Percentiles rank a stretch among this genome's conserved stretches.
These are phyloP conservation scores for Citeromyces hawaiiensis DNA, from an alignment of 1,139 yeast genomes.

Conservation along the genomic window DNA sequence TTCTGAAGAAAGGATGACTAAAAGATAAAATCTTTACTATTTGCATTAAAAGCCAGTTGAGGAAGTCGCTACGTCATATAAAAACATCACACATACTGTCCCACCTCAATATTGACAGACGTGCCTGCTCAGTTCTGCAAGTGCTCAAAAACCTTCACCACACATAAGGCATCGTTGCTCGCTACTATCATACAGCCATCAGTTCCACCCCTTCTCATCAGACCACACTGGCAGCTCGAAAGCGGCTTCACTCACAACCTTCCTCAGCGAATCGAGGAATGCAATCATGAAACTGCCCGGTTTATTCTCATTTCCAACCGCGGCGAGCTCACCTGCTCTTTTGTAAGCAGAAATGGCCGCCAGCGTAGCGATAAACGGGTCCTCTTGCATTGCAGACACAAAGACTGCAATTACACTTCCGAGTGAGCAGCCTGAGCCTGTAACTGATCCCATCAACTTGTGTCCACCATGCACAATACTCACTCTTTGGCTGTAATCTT, in stretches of 20 bases:
- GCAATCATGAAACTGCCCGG: conserved; percentile 39
- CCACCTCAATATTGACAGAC: too few species aligned
- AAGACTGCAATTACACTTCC: conserved; percentile 63
- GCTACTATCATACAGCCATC: background rate
- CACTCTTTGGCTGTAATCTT: conserved; percentile 11
- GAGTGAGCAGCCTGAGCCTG: conserved; percentile 82
- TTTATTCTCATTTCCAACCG: conserved; percentile 6
- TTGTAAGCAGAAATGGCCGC: conserved; percentile 55
- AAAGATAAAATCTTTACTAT: too few species aligned
- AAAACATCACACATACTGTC: too few species aligned
- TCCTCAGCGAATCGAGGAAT: conserved; percentile 28
- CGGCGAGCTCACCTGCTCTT: conserved; percentile 50
- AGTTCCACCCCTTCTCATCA: background rate
- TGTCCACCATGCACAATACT: conserved; percentile 44
- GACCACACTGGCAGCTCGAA: background rate
- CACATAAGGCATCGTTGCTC: too few species aligned
- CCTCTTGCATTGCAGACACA: conserved; percentile 31
- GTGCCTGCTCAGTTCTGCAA: too few species aligned
- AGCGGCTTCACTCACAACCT: background rate
- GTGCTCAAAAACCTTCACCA: too few species aligned
- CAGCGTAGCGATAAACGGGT: conserved; percentile 33
- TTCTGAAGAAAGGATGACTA: too few species aligned
- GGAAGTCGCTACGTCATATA: too few species aligned
- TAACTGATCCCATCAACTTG: conserved; percentile 54
- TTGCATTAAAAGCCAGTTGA: too few species aligned